Percentiles rank a stretch among this genome's conserved stretches.
Conservation (phyloP, 2,329 filamentous ascomycete genomes). For the Penicillium sp. region DNA sequence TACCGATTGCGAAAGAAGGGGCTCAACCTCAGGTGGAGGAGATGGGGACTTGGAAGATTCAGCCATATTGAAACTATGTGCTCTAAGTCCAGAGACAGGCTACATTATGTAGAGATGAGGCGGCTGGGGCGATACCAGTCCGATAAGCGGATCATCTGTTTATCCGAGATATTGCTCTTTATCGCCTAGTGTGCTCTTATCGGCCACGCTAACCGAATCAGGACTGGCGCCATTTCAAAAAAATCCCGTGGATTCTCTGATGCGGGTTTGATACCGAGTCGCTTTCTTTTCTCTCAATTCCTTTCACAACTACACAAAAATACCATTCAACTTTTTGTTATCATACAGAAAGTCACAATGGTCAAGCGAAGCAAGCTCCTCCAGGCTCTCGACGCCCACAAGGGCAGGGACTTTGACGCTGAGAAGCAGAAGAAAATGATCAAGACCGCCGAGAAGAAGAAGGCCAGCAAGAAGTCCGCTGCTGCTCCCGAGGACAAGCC, state of each 20-base stretch:
- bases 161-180: conserved; percentile 19
- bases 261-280: conserved; percentile 15
- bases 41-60: conserved; percentile 21
- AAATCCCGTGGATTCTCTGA: conserved; percentile 32
- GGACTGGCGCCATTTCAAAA: conserved; percentile 32
- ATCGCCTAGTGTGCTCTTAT: conserved; percentile 20
- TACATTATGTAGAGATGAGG: neutral
- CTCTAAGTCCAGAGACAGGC: conserved; percentile 2
- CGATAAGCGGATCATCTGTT: conserved; percentile 33
- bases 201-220: conserved; percentile 19
- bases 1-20: conserved; percentile 28
- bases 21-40: conserved; percentile 20
- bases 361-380: conserved; percentile 60
- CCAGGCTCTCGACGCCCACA: conserved; percentile 58
- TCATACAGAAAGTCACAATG: conserved; percentile 36
- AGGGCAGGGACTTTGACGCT: conserved; percentile 69
- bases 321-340: conserved; percentile 8
- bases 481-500: conserved; percentile 28
- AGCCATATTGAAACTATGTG: conserved; percentile 19
- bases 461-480: conserved; percentile 34
- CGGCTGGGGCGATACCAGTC: conserved; percentile 2
- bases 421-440: conserved; percentile 73
- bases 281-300: conserved; percentile 15
- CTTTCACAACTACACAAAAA: conserved; percentile 9
- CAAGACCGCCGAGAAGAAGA: conserved; percentile 51